Conservation (phyloP, 108 stramenopile genomes). For the Craspedostauros australis region DNA sequence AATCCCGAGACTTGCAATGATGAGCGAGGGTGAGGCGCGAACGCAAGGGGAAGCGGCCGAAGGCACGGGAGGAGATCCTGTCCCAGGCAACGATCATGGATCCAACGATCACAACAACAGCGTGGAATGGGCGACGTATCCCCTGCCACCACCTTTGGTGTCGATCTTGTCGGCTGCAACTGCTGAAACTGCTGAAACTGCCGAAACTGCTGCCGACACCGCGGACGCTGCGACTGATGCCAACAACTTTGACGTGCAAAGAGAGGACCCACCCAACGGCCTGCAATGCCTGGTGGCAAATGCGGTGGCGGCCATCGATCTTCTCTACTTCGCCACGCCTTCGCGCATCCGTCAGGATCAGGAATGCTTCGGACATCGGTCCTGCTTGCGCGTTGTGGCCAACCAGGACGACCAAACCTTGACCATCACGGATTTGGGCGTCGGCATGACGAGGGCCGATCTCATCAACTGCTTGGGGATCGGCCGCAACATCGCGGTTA, state of each 20-base stretch:
- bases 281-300: conserved; percentile 22
- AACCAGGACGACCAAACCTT: conserved; percentile 4
- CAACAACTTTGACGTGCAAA: background rate
- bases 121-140: conserved; percentile 15
- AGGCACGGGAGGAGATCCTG: too few species aligned
- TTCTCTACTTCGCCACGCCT: conserved; percentile 26
- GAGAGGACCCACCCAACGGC: conserved; percentile 4
- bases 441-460: conserved; percentile 37
- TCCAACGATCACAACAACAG: too few species aligned
- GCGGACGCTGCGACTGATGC: background rate
- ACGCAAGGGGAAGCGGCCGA: too few species aligned
- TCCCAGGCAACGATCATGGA: too few species aligned
- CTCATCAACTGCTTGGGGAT: conserved; percentile 39
- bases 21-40: too few species aligned
- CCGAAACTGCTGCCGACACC: background rate
- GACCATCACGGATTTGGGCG: conserved; percentile 37
- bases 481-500: conserved; percentile 1
- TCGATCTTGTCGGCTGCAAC: too few species aligned
- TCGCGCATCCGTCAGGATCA: conserved; percentile 1
- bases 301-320: conserved; percentile 26
- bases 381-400: conserved; percentile 11
- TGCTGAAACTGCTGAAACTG: conserved; percentile 2
- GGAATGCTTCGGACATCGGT: conserved; percentile 9
- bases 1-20: too few species aligned
- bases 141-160: conserved; percentile 14